These are phyloP conservation scores for Cryptococcus sp. DNA, from an alignment of 1,284 basidiomycete species.

Conservation along the genomic window DNA sequence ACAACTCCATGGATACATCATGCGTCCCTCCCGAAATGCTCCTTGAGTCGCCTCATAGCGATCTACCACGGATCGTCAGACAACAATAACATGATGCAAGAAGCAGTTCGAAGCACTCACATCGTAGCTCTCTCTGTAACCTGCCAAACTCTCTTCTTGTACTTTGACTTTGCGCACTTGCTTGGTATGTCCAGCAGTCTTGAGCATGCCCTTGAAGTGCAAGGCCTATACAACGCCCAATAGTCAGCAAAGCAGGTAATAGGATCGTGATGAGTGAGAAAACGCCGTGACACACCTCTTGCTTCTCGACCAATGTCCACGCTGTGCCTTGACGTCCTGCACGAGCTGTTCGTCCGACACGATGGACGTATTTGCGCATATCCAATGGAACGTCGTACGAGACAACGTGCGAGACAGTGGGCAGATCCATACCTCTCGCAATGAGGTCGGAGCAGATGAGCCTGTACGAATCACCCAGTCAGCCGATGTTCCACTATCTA, in stretches of 20 bases:
- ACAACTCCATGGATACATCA: background rate
- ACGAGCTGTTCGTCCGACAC: conserved; percentile 90
- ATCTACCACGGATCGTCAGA: conserved; percentile 18
- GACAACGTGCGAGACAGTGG: conserved; percentile 85
- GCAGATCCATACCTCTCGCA: conserved; percentile 94
- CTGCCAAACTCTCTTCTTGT: conserved; percentile 63
- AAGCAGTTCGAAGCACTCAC: conserved; percentile 33
- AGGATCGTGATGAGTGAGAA: background rate
- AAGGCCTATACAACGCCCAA: conserved; percentile 62
- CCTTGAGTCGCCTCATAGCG: conserved; percentile 37
- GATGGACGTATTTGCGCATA: conserved; percentile 95
- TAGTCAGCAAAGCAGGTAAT: background rate
- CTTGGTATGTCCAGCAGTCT: conserved; percentile 70
- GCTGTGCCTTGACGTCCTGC: conserved; percentile 83
- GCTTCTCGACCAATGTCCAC: conserved; percentile 94
- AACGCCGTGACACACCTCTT: conserved; percentile 66
- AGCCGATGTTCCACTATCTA: background rate
- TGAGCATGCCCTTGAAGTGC: conserved; percentile 84
- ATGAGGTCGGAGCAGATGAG: conserved; percentile 94
- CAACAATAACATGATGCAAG: background rate
- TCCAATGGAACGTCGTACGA: conserved; percentile 96
- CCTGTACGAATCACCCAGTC: conserved; percentile 54
- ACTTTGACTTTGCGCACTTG: conserved; percentile 73
- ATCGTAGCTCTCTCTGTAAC: conserved; percentile 66
- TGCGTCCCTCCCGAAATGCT: conserved; percentile 27